Evolutionary conservation across 192 early-diverging fungal genomes (phyloP), one percentile per base, ranked within the genome.

Genomic region (Oehlia diaphana): DNA sequence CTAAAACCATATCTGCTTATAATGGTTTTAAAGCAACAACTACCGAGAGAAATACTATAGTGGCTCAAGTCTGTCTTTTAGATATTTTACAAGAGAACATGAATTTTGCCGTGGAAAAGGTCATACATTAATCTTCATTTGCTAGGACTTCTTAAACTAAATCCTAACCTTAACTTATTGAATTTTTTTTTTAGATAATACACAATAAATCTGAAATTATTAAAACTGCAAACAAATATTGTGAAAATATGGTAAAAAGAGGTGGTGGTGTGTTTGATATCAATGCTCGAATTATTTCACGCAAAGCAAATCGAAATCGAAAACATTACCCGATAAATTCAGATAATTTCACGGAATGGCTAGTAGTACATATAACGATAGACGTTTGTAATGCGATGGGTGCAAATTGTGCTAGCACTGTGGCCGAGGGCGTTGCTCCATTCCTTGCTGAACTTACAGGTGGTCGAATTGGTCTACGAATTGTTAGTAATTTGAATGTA

Each of bases 361-460:
- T 94, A n/a, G 88, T 94, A 23, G 91, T 93, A 8, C 93, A 94
- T 68, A 79, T 94, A 33, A 91, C 92, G 77, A 83, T 94, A 47
- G 93, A 94, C 82, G 93, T 94, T 1, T 92, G 92, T 68, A 91
- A 94, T 81, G 91, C 93, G 42, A 94, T 94, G 93, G 93, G 93
- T 61, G 93, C 93, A 28, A 94, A 94, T 78, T 89, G 89, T 68
- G 90, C 91, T 64, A 89, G 84, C 67, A 89, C 89, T 2, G 93
- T 94, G 0, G 90, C 92, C 9, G 93, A 94, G 72, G 92, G 92
- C 1, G 86, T 89, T 14, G 91, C 93, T 28, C 92, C 92, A 9
- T 82, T 82, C 53, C 71, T 94, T 58, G 82, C 87, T 2, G 83
- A 82, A 23, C 33, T 92, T 58, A 87, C 87, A 4, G 84, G 86